phyloP scores from a whole-genome alignment of 345 rosid genomes.

The Garcia nutans region DNA sequence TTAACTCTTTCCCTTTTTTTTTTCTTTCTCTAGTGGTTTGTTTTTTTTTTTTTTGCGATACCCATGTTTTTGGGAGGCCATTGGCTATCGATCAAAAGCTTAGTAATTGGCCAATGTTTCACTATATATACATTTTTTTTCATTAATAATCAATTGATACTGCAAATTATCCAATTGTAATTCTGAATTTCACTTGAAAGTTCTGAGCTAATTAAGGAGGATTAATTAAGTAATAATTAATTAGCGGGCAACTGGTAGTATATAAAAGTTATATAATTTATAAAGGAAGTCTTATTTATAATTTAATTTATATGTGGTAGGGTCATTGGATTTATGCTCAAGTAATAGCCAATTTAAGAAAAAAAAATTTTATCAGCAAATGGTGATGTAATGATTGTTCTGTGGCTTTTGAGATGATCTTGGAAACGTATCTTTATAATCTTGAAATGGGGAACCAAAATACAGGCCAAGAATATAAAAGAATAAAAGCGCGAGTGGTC shows the following conservation, averaged over 20 bases:
- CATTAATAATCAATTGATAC: no score
- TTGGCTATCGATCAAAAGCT: neutral
- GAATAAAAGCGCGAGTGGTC: neutral
- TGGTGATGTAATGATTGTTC: slow-evolving; percentile 5
- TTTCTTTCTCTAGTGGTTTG: neutral
- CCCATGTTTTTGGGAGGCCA: neutral
- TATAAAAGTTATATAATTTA: no score
- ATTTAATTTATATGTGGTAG: neutral
- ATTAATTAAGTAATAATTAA: neutral
- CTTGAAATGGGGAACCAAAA: neutral
- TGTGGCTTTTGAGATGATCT: slow-evolving; percentile 3
- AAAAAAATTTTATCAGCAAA: neutral
- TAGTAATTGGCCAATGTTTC: neutral
- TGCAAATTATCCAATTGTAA: no score
- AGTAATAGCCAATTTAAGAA: neutral
- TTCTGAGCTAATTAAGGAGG: neutral
- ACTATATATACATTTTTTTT: no score
- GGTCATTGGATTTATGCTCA: neutral
- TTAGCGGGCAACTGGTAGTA: neutral
- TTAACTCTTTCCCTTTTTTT: no score
- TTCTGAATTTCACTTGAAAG: no score
- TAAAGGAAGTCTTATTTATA: neutral
- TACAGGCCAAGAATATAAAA: neutral
- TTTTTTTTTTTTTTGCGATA: neutral
- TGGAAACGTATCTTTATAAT: neutral